phyloP scores from a whole-genome alignment of 1,284 basidiomycete genomes.

The Sporisorium reilianum region DNA sequence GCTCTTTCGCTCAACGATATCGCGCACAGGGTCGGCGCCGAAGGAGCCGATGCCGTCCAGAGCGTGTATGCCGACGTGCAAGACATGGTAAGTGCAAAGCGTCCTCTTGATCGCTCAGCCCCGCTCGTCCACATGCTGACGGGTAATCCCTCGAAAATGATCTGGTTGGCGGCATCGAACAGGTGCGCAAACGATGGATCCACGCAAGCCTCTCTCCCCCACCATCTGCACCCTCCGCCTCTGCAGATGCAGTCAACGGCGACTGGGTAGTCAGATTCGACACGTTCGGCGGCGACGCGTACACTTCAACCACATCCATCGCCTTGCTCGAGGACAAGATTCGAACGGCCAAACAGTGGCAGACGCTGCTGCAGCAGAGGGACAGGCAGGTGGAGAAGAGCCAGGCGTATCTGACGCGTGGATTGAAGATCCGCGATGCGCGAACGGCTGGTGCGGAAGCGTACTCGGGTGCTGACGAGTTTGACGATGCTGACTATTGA shows the following conservation, averaged over 20 bases:
- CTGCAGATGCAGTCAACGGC: conserved; percentile 1
- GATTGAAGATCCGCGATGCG: conserved; percentile 26
- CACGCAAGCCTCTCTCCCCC: conserved; percentile 26
- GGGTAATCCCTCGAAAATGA: not conserved
- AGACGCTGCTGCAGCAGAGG: conserved; percentile 34
- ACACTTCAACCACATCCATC: conserved; percentile 26
- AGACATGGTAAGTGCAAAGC: conserved; percentile 76
- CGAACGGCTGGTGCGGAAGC: conserved; percentile 25
- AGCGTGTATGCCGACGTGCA: conserved; percentile 76
- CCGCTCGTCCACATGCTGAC: not conserved
- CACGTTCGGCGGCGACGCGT: conserved; percentile 29
- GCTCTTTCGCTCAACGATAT: conserved; percentile 80
- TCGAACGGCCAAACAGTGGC: conserved; percentile 44
- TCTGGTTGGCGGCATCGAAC: not conserved
- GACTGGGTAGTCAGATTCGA: conserved; percentile 40
- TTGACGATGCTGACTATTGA: conserved; percentile 39
- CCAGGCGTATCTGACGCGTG: conserved; percentile 31
- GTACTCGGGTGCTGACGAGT: conserved; percentile 28
- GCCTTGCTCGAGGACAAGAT: conserved; percentile 38
- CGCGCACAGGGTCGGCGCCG: conserved; percentile 73
- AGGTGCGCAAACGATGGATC: conserved; percentile 42
- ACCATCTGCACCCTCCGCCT: conserved; percentile 1
- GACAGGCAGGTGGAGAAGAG: conserved; percentile 44
- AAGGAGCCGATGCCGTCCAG: conserved; percentile 72
- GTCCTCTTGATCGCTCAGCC: too few relatives aligned